Conservation (phyloP, 1,139 yeast genomes). For the Taphrina populina region DNA sequence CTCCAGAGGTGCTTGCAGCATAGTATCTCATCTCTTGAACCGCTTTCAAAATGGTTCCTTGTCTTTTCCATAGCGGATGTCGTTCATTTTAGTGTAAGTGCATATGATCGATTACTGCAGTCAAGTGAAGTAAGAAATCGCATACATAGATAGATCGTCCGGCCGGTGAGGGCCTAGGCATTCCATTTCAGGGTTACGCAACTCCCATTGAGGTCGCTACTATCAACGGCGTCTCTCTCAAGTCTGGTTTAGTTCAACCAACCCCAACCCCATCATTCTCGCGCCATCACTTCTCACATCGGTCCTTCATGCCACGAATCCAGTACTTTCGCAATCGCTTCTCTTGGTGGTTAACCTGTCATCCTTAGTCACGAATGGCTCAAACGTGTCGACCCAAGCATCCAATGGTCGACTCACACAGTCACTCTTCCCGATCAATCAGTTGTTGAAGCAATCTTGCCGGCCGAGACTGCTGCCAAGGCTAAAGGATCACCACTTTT, state of each 20-base stretch:
- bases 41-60: too few relatives aligned
- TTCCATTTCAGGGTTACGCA: too few relatives aligned
- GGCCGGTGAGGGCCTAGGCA: too few relatives aligned
- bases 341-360: background rate
- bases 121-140: too few relatives aligned
- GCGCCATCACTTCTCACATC: background rate
- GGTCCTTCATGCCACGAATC: background rate
- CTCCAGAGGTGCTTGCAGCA: too few relatives aligned
- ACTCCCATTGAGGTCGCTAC: background rate
- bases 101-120: too few relatives aligned
- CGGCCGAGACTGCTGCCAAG: background rate
- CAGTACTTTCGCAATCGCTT: background rate
- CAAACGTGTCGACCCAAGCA: background rate
- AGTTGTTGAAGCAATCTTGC: background rate
- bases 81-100: too few relatives aligned
- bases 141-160: too few relatives aligned
- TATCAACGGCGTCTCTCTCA: background rate
- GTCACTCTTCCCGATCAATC: background rate
- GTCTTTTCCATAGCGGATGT: too few relatives aligned
- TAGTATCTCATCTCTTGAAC: too few relatives aligned
- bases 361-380: background rate
- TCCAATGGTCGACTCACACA: background rate
- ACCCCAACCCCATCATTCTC: background rate
- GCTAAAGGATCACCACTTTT: background rate
- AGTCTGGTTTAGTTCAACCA: background rate